phyloP scores from a whole-genome alignment of 805 yeast genomes.

The Candida patagonica region DNA sequence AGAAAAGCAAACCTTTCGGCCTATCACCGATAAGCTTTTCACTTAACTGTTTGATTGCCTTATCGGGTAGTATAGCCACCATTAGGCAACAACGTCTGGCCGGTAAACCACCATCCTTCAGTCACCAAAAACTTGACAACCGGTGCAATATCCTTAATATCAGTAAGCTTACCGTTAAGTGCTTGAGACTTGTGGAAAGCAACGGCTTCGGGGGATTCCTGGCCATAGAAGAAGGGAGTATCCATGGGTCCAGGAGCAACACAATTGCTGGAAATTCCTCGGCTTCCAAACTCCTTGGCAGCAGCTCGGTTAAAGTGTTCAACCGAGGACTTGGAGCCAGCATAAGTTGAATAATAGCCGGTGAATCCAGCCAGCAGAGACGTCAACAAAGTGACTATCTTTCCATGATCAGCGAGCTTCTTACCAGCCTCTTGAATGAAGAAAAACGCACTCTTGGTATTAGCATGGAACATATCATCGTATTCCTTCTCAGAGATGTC shows the following conservation, averaged over 20 bases:
- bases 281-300: slow-evolving; percentile 65
- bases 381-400: slow-evolving; percentile 49
- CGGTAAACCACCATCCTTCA: slow-evolving; percentile 63
- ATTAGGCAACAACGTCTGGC: slow-evolving; percentile 55
- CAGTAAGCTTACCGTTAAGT: slow-evolving; percentile 43
- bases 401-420: slow-evolving; percentile 42
- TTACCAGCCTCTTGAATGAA: slow-evolving; percentile 50
- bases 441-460: slow-evolving; percentile 53
- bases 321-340: slow-evolving; percentile 70
- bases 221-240: slow-evolving; percentile 60
- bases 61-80: slow-evolving; percentile 61
- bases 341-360: slow-evolving; percentile 55
- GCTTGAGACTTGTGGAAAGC: slow-evolving; percentile 47
- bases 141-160: slow-evolving; percentile 54
- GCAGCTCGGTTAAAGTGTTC: slow-evolving; percentile 59
- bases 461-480: slow-evolving; percentile 43
- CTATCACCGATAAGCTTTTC: background rate
- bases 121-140: slow-evolving; percentile 49
- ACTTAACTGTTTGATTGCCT: background rate
- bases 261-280: slow-evolving; percentile 60
- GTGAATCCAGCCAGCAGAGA: slow-evolving; percentile 60
- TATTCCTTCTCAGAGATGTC: slow-evolving; percentile 48
- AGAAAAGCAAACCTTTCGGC: background rate
- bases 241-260: slow-evolving; percentile 71
- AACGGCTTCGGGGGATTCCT: slow-evolving; percentile 44